Base-by-base conservation (phyloP, 345 rosid species). In the Moricandia moricandioides region DNA sequence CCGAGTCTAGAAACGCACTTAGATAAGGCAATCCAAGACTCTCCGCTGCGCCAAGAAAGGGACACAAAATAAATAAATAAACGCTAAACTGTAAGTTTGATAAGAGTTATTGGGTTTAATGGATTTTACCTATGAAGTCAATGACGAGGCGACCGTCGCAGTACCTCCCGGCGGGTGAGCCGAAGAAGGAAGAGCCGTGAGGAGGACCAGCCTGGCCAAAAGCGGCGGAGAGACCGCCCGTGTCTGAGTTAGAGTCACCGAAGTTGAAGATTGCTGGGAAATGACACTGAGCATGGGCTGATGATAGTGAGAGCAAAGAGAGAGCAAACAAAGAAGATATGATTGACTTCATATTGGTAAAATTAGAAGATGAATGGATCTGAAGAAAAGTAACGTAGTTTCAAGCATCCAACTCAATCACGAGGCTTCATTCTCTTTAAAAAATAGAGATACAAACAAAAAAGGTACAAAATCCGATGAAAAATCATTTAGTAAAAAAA, bases 241-340 rank as follows among this genome's bases (percentile, higher is more conserved):
- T 93, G 70, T 89, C 98, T 26, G 98, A 93, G 75, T 93, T 93
- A 0, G 98, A 93, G 84, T 93, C 97, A 1, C 98, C 96, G 8
- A 93, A 91, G 88, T 94, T 91, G 81, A 87, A 91, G 62, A 91
- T 85, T 30, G 93, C 98, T 2, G 93, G 96, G 43, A 89, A 84
- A 29, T 79, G 30, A 8, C 92, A 89, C 30, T 63, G 67, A 5
- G 59, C 58, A 33, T 54, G 21, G 0, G 29, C 67, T 83, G 61
- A 67, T 73, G 62, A 68, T 18, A 29, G 37, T 68, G 74, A 65
- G 14, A 78, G 77, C 63, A 65, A 29, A 62, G 49, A 77, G 71
- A 71, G 70, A 60, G 69, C 61, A 29, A 65, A 54, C 13, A 62
- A 51, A 59, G 76, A 67, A 70, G 78, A 56, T 71, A 67, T 55